Percentiles rank a stretch among this genome's conserved stretches.
phyloP scores from a whole-genome alignment of 1,284 basidiomycete genomes.

The Moesziomyces parantarcticus region DNA sequence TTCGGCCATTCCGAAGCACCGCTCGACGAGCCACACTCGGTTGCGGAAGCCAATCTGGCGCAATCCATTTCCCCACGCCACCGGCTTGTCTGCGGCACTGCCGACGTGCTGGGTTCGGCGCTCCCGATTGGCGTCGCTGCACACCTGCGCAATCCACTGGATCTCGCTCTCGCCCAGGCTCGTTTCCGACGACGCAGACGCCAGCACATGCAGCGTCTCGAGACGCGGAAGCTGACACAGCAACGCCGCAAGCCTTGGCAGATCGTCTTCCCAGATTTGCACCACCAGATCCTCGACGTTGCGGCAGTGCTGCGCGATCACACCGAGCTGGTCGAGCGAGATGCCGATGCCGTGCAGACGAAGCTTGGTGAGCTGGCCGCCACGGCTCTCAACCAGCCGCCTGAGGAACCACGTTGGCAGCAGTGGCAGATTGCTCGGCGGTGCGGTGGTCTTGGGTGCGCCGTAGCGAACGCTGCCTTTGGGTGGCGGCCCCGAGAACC shows the following conservation, averaged over 20 bases:
- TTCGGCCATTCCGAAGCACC: slow-evolving; percentile 10
- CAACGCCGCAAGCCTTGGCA: slow-evolving; percentile 33
- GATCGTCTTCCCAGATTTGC: slow-evolving; percentile 60
- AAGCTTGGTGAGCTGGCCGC: slow-evolving; percentile 43
- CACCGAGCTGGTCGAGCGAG: slow-evolving; percentile 51
- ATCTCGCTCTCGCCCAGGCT: slow-evolving; percentile 43
- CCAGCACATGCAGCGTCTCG: slow-evolving; percentile 54
- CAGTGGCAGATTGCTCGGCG: slow-evolving; percentile 38
- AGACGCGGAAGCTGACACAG: slow-evolving; percentile 44
- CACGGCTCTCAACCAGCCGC: slow-evolving; percentile 31
- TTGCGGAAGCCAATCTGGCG: slow-evolving; percentile 63
- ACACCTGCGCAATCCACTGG: slow-evolving; percentile 40
- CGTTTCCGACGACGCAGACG: slow-evolving; percentile 42
- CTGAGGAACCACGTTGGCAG: slow-evolving; percentile 37
- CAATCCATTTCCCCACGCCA: slow-evolving; percentile 28
- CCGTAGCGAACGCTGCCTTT: slow-evolving; percentile 43
- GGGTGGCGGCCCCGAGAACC: slow-evolving; percentile 41
- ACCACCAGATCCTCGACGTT: slow-evolving; percentile 58
- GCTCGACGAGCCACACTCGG: slow-evolving; percentile 61
- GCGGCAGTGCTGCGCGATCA: slow-evolving; percentile 39
- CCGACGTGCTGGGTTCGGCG: slow-evolving; percentile 14
- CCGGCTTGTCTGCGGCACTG: background rate
- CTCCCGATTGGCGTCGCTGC: slow-evolving; percentile 38
- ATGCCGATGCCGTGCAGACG: slow-evolving; percentile 59
- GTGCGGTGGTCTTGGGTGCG: slow-evolving; percentile 9